These are phyloP conservation scores for Allium fistulosum DNA, from an alignment of 106 monocot species.

Conservation along the genomic window DNA sequence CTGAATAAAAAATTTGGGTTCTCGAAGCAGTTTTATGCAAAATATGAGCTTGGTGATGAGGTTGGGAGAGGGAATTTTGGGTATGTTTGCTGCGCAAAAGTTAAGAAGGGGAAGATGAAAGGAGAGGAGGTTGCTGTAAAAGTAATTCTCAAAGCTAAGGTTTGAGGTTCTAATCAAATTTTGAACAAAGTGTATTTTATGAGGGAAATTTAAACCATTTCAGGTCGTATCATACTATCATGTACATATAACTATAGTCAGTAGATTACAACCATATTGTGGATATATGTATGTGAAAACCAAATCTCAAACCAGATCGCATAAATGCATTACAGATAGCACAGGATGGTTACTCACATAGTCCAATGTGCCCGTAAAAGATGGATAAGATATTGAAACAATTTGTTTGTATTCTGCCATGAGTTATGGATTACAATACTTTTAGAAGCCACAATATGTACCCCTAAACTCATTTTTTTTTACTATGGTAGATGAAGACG, in stretches of 20 bases:
- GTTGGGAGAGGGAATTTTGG: constrained; percentile 86
- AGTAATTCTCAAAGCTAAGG: constrained; percentile 88
- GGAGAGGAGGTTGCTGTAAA: constrained; percentile 82
- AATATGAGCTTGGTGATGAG: constrained; percentile 77
- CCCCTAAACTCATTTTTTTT: too few species aligned
- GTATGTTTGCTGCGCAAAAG: constrained; percentile 60
- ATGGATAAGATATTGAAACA: not conserved
- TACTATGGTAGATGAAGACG: too few species aligned
- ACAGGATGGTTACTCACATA: not conserved
- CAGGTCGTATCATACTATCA: too few species aligned
- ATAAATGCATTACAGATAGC: not conserved
- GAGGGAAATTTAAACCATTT: not conserved
- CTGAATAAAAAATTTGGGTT: constrained; percentile 84
- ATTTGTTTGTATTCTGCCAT: not conserved
- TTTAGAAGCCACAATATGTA: not conserved
- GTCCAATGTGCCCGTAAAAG: not conserved
- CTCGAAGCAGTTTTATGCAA: constrained; percentile 57
- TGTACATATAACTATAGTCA: too few species aligned
- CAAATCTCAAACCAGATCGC: not conserved
- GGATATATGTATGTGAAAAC: not conserved
- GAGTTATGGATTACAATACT: not conserved
- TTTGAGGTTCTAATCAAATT: not conserved
- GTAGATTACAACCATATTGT: not conserved
- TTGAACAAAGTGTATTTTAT: not conserved
- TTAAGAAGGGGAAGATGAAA: constrained; percentile 72